phyloP scores from a whole-genome alignment of 73 alveolate species.

The Diophrys sp. region DNA sequence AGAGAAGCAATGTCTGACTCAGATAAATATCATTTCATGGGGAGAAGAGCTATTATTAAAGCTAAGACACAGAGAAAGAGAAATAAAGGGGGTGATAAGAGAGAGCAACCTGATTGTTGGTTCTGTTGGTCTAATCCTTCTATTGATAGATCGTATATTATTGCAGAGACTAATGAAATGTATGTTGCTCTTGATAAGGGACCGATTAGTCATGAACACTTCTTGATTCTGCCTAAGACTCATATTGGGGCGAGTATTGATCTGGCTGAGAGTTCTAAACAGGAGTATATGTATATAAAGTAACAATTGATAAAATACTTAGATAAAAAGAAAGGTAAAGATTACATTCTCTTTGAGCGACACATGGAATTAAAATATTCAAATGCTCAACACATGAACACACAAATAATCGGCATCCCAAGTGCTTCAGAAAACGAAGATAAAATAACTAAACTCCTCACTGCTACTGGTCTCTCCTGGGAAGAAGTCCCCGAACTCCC shows the following conservation, averaged over 20 bases:
- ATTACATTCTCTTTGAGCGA: slow-evolving; percentile 58
- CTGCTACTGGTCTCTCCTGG: too few relatives aligned
- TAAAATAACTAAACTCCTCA: too few relatives aligned
- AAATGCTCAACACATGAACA: slow-evolving; percentile 59
- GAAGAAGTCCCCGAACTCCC: too few relatives aligned
- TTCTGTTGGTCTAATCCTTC: slow-evolving; percentile 52
- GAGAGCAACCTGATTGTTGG: slow-evolving; percentile 48
- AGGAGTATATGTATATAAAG: slow-evolving; percentile 30
- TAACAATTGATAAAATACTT: slow-evolving; percentile 14
- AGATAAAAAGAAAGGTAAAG: slow-evolving; percentile 14
- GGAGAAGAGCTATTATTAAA: slow-evolving; percentile 31
- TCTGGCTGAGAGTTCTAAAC: slow-evolving; percentile 15
- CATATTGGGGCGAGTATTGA: slow-evolving; percentile 45
- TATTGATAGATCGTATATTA: slow-evolving; percentile 50
- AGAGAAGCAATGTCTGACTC: slow-evolving; percentile 46
- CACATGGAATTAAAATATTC: slow-evolving; percentile 44
- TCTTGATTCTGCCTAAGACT: slow-evolving; percentile 43
- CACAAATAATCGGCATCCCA: slow-evolving; percentile 27
- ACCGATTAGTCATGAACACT: slow-evolving; percentile 52
- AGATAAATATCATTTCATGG: slow-evolving; percentile 35
- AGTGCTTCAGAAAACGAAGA: too few relatives aligned
- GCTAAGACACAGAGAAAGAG: slow-evolving; percentile 19
- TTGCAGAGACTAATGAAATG: slow-evolving; percentile 17
- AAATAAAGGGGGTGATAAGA: slow-evolving; percentile 1
- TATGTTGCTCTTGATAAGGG: slow-evolving; percentile 64